Conservation (phyloP, 345 rosid genomes). For the Linum trigynum region DNA sequence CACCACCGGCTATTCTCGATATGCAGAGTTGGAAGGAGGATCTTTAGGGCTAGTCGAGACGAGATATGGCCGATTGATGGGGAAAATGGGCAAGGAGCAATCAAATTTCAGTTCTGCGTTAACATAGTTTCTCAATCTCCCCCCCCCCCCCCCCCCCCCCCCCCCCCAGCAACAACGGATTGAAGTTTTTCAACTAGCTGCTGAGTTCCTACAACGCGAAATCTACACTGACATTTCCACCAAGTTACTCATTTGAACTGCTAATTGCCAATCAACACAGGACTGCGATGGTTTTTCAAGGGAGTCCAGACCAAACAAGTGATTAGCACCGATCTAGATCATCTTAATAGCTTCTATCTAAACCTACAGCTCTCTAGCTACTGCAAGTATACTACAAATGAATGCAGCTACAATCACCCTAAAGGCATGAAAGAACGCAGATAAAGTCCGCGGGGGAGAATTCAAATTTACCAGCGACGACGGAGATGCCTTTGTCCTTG, state of each 20-base stretch:
- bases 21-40: neutral
- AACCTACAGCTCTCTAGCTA: neutral
- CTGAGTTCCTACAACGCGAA: too few species aligned
- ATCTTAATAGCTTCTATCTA: neutral
- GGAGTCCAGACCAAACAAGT: too few species aligned
- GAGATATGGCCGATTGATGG: neutral
- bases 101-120: neutral
- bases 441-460: neutral
- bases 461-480: conserved; percentile 54
- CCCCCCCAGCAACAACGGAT: neutral
- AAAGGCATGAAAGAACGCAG: neutral
- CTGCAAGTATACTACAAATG: neutral
- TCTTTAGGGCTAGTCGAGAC: neutral
- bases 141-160: too few species aligned
- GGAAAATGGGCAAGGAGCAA: neutral
- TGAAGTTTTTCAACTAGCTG: neutral
- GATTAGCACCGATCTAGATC: neutral
- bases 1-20: neutral
- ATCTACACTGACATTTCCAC: neutral
- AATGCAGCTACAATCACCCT: neutral
- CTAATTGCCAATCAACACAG: neutral
- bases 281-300: neutral
- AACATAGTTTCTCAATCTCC: neutral
- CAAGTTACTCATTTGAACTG: too few species aligned
- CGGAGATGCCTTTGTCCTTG: conserved; percentile 50